Conservation (phyloP, 306 rosid genomes). For the Cicer arietinum region DNA sequence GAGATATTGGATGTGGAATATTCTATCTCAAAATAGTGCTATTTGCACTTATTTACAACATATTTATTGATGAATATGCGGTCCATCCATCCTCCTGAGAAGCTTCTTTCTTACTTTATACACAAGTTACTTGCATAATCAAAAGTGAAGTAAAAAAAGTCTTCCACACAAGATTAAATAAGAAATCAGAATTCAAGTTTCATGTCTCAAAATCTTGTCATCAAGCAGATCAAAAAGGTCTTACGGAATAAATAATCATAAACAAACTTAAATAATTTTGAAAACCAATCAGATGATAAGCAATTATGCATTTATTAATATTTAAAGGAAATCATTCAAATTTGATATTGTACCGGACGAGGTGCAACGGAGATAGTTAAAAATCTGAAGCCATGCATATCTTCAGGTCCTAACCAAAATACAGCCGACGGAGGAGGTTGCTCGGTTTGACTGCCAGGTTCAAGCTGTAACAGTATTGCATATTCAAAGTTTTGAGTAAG, state of each 20-base stretch:
- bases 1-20: neutral
- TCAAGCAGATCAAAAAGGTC: slow-evolving; percentile 27
- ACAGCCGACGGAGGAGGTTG: slow-evolving; percentile 96
- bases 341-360: slow-evolving; percentile 78
- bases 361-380: slow-evolving; percentile 98
- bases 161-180: neutral
- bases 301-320: slow-evolving; percentile 15
- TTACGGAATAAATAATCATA: neutral
- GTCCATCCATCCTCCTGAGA: slow-evolving; percentile 27
- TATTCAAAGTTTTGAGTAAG: slow-evolving; percentile 45
- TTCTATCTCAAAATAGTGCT: neutral
- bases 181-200: neutral
- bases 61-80: neutral
- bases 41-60: neutral
- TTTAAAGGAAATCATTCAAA: slow-evolving; percentile 40
- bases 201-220: slow-evolving; percentile 8
- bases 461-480: slow-evolving; percentile 65
- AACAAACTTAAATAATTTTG: slow-evolving; percentile 24
- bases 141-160: slow-evolving; percentile 17
- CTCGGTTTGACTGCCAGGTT: slow-evolving; percentile 99
- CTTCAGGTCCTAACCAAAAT: slow-evolving; percentile 81
- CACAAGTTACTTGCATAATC: slow-evolving; percentile 26
- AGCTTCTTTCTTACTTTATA: slow-evolving; percentile 31
- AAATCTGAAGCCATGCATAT: slow-evolving; percentile 90
- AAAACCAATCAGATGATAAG: slow-evolving; percentile 24